Evolutionary conservation across 495 filamentous ascomycete species (phyloP), one percentile per base, ranked within the genome.

Genomic region (Recurvomyces mirabilis): DNA sequence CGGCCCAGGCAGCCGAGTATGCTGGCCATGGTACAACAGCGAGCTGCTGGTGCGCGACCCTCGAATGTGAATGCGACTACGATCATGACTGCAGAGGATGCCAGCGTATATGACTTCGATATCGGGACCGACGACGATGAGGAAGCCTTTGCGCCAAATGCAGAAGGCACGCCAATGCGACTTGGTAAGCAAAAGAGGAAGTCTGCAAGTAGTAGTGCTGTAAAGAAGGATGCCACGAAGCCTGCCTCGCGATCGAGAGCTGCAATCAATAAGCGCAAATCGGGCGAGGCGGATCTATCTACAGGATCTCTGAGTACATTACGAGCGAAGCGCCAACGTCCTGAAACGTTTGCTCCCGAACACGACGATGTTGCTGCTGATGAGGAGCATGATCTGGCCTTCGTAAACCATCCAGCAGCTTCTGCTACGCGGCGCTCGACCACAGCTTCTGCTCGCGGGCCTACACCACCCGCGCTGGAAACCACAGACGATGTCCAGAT

Each of bases 1-100:
- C 66, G 79, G 45, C 67, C 77, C 13, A 67, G 79, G 60, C 78
- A 84, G 56, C 73, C 75, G 5, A 84, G 79, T 57, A 73, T 85
- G 42, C 61, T 85, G 12, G 71, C 75, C 14, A 76, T 78, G 65
- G 72, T 75, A 52, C 73, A 77, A 41, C 59, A 61, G 43, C 52
- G 47, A 4, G 54, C 49, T 4, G 52, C 54, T 10, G 39, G 35
- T 22, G 38, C 49, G 1, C 24, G 45, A 25, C 44, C 43, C n/a
- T 51, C 52, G 9, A 26, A 24, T n/a, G 37, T 30, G 3, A 17
- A 45, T 19, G 17, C 22, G 4, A 35, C 10, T 3, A 30, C 36
- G 6, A n/a, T n/a, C n/a, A n/a, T n/a, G n/a, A 26, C 13, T 7
- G 48, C 36, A 5, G 43, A 54, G 2, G 46, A 54, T 28, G 4